Conservation (phyloP, 2,329 filamentous ascomycete genomes). For the Chalaropsis thielavioides region DNA sequence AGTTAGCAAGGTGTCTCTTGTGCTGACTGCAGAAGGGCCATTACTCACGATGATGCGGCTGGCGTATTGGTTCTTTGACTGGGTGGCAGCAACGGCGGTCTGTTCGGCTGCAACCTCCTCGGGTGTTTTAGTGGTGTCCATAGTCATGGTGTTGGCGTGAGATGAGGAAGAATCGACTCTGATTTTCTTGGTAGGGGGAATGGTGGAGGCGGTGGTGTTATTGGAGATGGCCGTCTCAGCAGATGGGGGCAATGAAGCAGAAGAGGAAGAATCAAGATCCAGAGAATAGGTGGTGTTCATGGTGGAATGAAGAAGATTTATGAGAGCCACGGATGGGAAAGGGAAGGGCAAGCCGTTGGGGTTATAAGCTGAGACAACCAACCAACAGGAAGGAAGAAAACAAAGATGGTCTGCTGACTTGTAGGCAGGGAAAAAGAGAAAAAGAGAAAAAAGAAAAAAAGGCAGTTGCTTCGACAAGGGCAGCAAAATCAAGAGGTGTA, state of each 20-base stretch:
- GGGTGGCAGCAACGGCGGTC: neutral
- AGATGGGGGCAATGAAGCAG: neutral
- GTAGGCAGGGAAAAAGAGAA: neutral
- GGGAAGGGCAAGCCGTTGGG: conserved; percentile 3
- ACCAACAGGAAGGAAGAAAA: neutral
- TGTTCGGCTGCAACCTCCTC: neutral
- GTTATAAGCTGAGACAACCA: conserved; percentile 7
- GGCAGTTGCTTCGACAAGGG: neutral
- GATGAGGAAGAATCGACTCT: conserved; percentile 1
- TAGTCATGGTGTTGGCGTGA: conserved; percentile 6
- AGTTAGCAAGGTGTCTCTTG: neutral
- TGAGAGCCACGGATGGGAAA: neutral
- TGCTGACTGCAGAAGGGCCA: neutral
- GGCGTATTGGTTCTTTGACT: conserved; percentile 13
- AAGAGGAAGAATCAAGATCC: conserved; percentile 6
- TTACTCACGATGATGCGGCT: conserved; percentile 16
- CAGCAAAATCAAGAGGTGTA: neutral
- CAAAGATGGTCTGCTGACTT: neutral
- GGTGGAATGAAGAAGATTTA: conserved; percentile 1
- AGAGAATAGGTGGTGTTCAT: conserved; percentile 16
- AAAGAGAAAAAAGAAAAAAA: neutral
- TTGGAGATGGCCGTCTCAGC: neutral
- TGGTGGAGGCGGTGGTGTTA: neutral
- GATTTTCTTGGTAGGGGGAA: conserved; percentile 2
- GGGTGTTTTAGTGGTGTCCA: conserved; percentile 5